phyloP scores from a whole-genome alignment of 768 basidiomycete species.

The Neoboletus subvelutipes region DNA sequence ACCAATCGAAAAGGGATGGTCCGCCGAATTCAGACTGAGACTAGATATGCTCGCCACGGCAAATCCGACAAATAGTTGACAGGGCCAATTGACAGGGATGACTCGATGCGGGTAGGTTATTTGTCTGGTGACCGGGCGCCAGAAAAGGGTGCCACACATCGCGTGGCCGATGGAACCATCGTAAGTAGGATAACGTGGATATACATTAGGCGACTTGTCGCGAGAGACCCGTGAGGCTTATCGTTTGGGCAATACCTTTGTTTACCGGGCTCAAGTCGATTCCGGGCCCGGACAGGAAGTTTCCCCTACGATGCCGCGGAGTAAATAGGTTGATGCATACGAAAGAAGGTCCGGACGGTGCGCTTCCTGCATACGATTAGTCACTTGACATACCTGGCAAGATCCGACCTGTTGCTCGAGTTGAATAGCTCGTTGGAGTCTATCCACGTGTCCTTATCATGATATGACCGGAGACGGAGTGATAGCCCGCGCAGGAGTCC shows the following conservation, averaged over 20 bases:
- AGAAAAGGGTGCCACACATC: background rate
- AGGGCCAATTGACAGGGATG: background rate
- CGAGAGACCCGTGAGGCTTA: background rate
- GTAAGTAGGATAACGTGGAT: background rate
- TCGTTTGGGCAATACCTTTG: background rate
- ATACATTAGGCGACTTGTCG: background rate
- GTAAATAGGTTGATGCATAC: background rate
- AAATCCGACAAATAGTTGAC: background rate
- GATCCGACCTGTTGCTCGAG: constrained; percentile 8
- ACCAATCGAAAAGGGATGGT: constrained; percentile 11
- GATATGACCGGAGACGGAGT: background rate
- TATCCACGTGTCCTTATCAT: constrained; percentile 7
- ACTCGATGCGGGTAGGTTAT: background rate
- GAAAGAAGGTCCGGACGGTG: constrained; percentile 13
- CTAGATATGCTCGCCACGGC: constrained; percentile 3
- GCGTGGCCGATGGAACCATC: background rate
- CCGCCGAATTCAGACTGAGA: constrained; percentile 9
- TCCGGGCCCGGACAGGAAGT: background rate
- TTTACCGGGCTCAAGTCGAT: constrained; percentile 6
- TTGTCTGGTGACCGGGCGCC: constrained; percentile 1
- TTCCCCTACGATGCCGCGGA: constrained; percentile 10
- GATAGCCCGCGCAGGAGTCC: background rate
- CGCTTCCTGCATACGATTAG: background rate
- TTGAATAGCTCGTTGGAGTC: background rate
- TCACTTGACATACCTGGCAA: constrained; percentile 9